Evolutionary conservation across 306 rosid species (phyloP).

Genomic region (Fragaria vesca): DNA sequence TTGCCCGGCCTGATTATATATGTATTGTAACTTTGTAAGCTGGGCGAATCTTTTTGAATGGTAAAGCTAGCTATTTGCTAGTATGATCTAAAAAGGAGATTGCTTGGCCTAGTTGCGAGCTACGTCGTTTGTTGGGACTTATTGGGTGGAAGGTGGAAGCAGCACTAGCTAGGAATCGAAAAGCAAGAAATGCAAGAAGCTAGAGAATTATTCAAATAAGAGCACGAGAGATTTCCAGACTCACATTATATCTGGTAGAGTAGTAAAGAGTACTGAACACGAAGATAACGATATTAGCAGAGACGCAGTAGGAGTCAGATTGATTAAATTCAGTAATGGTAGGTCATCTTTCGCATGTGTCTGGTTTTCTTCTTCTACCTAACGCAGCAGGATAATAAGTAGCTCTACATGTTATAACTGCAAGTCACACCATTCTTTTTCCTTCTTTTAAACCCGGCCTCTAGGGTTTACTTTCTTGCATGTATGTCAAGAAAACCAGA

Average conservation of each 20-base stretch:
- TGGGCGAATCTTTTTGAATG: neutral
- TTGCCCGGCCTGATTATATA: neutral
- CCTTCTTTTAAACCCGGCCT: neutral
- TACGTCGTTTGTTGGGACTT: neutral
- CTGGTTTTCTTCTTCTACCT: constrained; percentile 24
- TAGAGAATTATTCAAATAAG: neutral
- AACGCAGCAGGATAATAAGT: neutral
- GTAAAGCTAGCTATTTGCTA: neutral
- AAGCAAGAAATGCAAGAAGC: neutral
- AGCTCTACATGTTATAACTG: neutral
- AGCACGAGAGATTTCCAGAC: constrained; percentile 6
- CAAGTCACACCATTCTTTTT: neutral
- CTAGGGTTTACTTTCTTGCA: neutral
- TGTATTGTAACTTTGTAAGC: neutral
- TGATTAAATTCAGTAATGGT: constrained; percentile 1
- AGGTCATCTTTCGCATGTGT: constrained; percentile 40
- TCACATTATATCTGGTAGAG: neutral
- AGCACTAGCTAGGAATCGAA: constrained; percentile 1
- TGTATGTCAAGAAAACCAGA: neutral
- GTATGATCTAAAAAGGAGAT: constrained; percentile 6
- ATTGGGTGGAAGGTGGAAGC: constrained; percentile 1
- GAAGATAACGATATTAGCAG: constrained; percentile 13
- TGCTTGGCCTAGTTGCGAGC: constrained; percentile 6
- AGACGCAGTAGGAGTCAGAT: constrained; percentile 14
- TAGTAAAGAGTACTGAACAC: neutral